phyloP scores from a whole-genome alignment of 2,329 filamentous ascomycete genomes.

The Clarireedia monteithiana region DNA sequence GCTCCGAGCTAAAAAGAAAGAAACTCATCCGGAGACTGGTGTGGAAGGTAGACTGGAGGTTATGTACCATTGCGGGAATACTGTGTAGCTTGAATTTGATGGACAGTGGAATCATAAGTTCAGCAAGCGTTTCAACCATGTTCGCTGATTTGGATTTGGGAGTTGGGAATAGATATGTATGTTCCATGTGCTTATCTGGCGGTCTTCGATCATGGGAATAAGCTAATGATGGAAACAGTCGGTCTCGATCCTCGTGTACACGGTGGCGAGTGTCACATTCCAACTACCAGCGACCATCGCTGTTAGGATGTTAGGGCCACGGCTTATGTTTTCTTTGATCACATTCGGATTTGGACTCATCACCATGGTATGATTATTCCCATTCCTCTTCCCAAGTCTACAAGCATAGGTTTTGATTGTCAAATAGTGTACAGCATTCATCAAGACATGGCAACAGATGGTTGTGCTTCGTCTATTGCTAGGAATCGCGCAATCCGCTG shows the following conservation, averaged over 20 bases:
- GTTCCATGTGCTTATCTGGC: slow-evolving; percentile 4
- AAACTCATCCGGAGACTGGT: slow-evolving; percentile 40
- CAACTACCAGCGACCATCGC: slow-evolving; percentile 62
- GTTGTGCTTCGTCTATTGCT: slow-evolving; percentile 58
- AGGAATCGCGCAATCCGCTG: slow-evolving; percentile 52
- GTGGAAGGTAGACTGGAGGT: slow-evolving; percentile 56
- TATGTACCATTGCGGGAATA: slow-evolving; percentile 65
- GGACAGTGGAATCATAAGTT: slow-evolving; percentile 62
- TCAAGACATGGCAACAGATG: slow-evolving; percentile 62
- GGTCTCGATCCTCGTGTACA: slow-evolving; percentile 67
- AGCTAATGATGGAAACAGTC: slow-evolving; percentile 31
- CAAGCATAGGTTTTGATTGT: too few species aligned
- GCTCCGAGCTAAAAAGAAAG: neutral
- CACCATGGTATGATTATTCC: slow-evolving; percentile 38
- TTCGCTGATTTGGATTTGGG: slow-evolving; percentile 49
- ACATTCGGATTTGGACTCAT: slow-evolving; percentile 56
- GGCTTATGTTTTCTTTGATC: slow-evolving; percentile 52
- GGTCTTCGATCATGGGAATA: neutral
- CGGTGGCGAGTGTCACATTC: slow-evolving; percentile 58
- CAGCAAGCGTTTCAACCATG: slow-evolving; percentile 54
- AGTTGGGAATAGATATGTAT: slow-evolving; percentile 50
- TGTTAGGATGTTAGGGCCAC: slow-evolving; percentile 56
- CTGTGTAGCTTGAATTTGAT: slow-evolving; percentile 62
- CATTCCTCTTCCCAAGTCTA: too few species aligned
- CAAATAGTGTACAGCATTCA: slow-evolving; percentile 51